A percentile compares a stretch with the other conserved stretches of the same genome.
phyloP scores from a whole-genome alignment of 768 basidiomycete genomes.

The Trametes villosa region DNA sequence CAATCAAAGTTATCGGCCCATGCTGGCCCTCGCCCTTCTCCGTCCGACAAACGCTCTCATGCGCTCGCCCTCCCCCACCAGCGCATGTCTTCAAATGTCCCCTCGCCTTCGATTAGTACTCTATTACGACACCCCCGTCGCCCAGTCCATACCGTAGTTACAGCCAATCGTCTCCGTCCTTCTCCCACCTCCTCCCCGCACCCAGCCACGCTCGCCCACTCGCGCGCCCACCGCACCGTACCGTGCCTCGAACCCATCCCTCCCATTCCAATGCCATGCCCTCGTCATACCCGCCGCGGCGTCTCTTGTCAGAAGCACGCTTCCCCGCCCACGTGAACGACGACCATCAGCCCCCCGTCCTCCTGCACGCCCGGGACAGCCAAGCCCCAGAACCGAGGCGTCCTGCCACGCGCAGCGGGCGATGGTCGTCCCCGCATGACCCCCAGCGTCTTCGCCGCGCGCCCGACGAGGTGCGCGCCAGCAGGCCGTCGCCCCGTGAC shows the following conservation, averaged over 20 bases:
- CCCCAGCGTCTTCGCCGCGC: background rate
- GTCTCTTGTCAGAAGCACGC: constrained; percentile 17
- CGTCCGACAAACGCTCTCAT: constrained; percentile 14
- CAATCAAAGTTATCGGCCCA: constrained; percentile 23
- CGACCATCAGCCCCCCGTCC: constrained; percentile 6
- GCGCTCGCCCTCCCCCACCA: background rate
- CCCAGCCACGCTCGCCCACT: background rate
- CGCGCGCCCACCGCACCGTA: too few relatives aligned
- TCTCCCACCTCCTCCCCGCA: background rate
- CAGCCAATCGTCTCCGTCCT: constrained; percentile 10
- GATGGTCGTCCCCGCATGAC: constrained; percentile 8
- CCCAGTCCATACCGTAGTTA: constrained; percentile 3
- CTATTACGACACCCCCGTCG: constrained; percentile 9
- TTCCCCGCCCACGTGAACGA: constrained; percentile 15
- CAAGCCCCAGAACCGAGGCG: constrained; percentile 9
- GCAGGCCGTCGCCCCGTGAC: constrained; percentile 9
- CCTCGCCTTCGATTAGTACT: background rate
- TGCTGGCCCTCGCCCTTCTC: constrained; percentile 8
- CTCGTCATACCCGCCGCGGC: constrained; percentile 9
- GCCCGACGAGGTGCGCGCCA: constrained; percentile 1
- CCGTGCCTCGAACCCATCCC: background rate
- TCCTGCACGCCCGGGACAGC: constrained; percentile 7
- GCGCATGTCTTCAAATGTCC: background rate
- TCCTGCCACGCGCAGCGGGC: constrained; percentile 3
- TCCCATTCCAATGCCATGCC: background rate